These are phyloP conservation scores for Phanerochaete carnosa DNA, from an alignment of 768 basidiomycete species.

Conservation along the genomic window DNA sequence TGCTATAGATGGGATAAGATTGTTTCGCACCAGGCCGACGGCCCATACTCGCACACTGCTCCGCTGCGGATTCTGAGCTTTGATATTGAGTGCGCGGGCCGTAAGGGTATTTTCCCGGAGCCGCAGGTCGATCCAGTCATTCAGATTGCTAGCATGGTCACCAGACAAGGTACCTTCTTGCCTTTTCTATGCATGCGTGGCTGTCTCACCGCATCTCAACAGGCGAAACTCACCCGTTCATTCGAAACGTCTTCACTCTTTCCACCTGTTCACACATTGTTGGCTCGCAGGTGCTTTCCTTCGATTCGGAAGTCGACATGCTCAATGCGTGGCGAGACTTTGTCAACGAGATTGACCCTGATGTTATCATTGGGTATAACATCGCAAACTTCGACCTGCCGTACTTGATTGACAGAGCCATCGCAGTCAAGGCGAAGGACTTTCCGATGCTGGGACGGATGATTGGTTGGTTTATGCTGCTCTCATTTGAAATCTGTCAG, in stretches of 20 bases:
- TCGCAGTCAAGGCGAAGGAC: conserved; percentile 58
- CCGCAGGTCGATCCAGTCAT: conserved; percentile 89
- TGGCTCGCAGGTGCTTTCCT: conserved; percentile 93
- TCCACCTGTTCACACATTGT: conserved; percentile 94
- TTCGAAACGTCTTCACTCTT: conserved; percentile 94
- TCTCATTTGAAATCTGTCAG: not conserved
- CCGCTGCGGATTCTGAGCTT: conserved; percentile 94
- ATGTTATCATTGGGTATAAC: conserved; percentile 97
- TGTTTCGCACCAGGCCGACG: conserved; percentile 89
- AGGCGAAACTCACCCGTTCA: conserved; percentile 93
- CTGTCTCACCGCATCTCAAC: conserved; percentile 1
- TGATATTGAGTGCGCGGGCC: conserved; percentile 98
- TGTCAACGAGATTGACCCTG: conserved; percentile 86
- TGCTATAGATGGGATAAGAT: conserved; percentile 65
- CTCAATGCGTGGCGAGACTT: conserved; percentile 89
- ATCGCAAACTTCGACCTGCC: conserved; percentile 93
- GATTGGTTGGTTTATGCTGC: conserved; percentile 48
- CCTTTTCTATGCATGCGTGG: not conserved
- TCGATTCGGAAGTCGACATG: conserved; percentile 69
- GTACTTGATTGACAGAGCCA: conserved; percentile 91
- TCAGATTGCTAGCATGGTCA: conserved; percentile 99
- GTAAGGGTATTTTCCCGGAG: conserved; percentile 97
- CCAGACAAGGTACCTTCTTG: conserved; percentile 74
- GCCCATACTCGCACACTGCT: conserved; percentile 87
- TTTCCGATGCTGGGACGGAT: conserved; percentile 42